Base-by-base conservation (phyloP, 768 basidiomycete species). In the Calvatia gigantea region DNA sequence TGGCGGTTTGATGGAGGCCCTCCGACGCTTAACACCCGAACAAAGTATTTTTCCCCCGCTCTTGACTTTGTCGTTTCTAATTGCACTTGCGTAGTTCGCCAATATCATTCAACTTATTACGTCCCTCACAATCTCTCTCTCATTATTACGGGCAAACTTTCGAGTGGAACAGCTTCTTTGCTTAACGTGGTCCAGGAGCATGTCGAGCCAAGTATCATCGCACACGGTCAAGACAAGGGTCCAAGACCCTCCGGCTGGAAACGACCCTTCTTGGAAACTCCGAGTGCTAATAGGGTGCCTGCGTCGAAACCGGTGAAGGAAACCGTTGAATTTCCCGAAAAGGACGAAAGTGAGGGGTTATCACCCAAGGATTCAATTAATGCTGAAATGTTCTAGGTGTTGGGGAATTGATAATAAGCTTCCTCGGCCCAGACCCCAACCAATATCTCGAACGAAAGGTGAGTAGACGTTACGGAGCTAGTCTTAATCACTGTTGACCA, bases 121-220 rank as follows among this genome's bases (percentile, higher is more conserved):
- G 90, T 93, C 4, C 95, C 97, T 2, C 91, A 98, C 67, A 99
- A 99, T 68, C 64, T 95, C 54, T 86, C 89, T 15, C 80, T 99
- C 23, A 86, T 97, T 61, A 89, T 97, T 45, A 79, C 87, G 6
- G 97, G 97, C 28, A 92, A 91, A 66, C 79, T 96, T 49, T 85
- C 89, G 11, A 82, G 80, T 49, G 88, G 88, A 51, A 93, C 85
- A 28, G 65, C 67, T 15, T 86, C 90, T 25, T 80, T 99, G 15
- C 81, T 98, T 23, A 76, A 84, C 38, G 89, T 95, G 33, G 76
- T 97, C 23, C 90, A 95, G 65, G 76, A 86, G 3, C 66, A 92
- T 64, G 81, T 98, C 5, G 94, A 98, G 64, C 91, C 94, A 0
- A 80, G 72, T 46, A 83, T 98, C 52, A 77, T 92, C 28, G 77